These are phyloP conservation scores for Coemansia sp. DNA, from an alignment of 192 early-diverging fungal genomes.

Conservation along the genomic window DNA sequence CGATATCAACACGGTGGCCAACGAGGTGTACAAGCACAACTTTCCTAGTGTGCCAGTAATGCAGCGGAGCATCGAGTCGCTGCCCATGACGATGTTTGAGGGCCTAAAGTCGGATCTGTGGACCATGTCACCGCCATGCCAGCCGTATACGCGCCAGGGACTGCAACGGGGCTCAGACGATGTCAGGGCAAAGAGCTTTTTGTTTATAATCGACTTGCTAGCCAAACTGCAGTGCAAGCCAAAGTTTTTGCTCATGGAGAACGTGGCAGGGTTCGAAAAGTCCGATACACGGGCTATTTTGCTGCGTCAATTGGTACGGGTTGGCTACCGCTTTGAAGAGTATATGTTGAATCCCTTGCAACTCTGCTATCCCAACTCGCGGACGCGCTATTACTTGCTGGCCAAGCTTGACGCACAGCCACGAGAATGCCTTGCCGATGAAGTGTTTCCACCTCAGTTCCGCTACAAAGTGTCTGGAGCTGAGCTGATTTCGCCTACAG, in stretches of 20 bases:
- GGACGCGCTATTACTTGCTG: slow-evolving; percentile 75
- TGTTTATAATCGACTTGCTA: slow-evolving; percentile 69
- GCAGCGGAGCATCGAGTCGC: slow-evolving; percentile 64
- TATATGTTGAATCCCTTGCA: slow-evolving; percentile 73
- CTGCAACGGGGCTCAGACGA: slow-evolving; percentile 71
- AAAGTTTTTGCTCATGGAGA: slow-evolving; percentile 71
- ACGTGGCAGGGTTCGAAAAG: slow-evolving; percentile 79
- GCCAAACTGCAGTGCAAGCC: slow-evolving; percentile 58
- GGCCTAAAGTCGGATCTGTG: slow-evolving; percentile 67
- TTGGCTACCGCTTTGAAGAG: slow-evolving; percentile 69
- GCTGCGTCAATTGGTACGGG: slow-evolving; percentile 55
- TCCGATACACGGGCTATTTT: slow-evolving; percentile 63
- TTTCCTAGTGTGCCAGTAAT: slow-evolving; percentile 51
- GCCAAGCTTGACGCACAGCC: slow-evolving; percentile 28
- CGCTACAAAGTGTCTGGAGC: slow-evolving; percentile 31
- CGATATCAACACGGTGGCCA: slow-evolving; percentile 92
- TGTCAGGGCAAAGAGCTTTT: slow-evolving; percentile 69
- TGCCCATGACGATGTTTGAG: slow-evolving; percentile 62
- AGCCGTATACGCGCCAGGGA: slow-evolving; percentile 77
- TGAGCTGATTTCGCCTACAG: slow-evolving; percentile 36
- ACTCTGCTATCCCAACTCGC: slow-evolving; percentile 75
- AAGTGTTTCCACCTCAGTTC: slow-evolving; percentile 40
- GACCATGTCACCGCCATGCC: slow-evolving; percentile 83
- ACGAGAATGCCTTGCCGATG: slow-evolving; percentile 16
- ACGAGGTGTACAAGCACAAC: slow-evolving; percentile 72